Conservation (phyloP, 2,329 filamentous ascomycete species). For the Elsinoe necatrix region DNA sequence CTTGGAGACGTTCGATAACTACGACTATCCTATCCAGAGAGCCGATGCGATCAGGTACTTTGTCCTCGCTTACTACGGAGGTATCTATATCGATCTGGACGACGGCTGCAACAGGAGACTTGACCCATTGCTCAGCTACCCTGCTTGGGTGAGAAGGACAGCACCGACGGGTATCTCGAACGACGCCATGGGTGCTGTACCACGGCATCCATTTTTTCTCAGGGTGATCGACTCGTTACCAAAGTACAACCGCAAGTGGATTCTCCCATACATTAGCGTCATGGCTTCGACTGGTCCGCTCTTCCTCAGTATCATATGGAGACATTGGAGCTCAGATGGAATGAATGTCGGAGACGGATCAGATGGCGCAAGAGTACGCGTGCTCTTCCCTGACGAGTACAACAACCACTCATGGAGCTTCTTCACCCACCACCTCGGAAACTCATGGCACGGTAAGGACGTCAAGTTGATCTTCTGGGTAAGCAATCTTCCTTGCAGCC, state of each 20-base stretch:
- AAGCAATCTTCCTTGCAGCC: conserved; percentile 20
- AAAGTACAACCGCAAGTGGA: conserved; percentile 60
- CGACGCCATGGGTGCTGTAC: conserved; percentile 67
- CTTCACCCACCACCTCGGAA: conserved; percentile 58
- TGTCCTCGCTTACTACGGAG: conserved; percentile 65
- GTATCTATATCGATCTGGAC: conserved; percentile 74
- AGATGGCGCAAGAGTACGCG: conserved; percentile 48
- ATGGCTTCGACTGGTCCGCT: conserved; percentile 72
- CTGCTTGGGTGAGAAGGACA: conserved; percentile 63
- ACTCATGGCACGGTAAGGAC: conserved; percentile 58
- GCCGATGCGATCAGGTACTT: conserved; percentile 74
- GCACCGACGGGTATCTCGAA: conserved; percentile 71
- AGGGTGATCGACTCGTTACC: conserved; percentile 59
- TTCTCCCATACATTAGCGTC: conserved; percentile 64
- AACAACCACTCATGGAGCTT: conserved; percentile 62
- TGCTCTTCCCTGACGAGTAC: conserved; percentile 64
- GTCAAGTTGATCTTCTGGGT: conserved; percentile 58
- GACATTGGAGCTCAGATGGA: conserved; percentile 56
- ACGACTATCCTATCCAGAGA: conserved; percentile 60
- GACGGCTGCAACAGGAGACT: conserved; percentile 59
- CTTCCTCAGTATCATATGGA: conserved; percentile 67
- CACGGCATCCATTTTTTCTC: conserved; percentile 66
- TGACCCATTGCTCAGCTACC: conserved; percentile 60
- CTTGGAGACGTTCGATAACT: conserved; percentile 59
- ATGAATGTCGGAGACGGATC: conserved; percentile 35